Evolutionary conservation across 2,329 filamentous ascomycete genomes (phyloP), one percentile per base, ranked within the genome.

Genomic region (Gnomoniopsis sp.): DNA sequence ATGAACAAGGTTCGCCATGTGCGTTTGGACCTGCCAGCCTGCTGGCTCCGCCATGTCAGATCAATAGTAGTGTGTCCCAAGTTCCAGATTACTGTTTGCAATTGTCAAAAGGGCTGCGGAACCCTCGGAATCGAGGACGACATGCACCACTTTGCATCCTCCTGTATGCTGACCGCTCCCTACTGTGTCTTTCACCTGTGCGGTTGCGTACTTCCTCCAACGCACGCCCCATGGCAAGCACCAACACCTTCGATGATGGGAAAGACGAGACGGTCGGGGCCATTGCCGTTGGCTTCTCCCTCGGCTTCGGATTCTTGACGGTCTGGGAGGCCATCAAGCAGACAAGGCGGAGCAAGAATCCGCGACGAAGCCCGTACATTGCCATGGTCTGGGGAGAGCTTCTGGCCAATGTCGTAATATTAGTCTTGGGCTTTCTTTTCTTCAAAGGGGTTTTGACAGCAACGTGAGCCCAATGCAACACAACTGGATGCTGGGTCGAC

Each of bases 311-410:
- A 0, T 71, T 72, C 55, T 63, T 76, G 10, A 75, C 72, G 1
- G 68, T 69, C 15, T 74, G 74, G 71, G 73, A 73, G 60, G 76
- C 74, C 3, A 68, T 72, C 43, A 75, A 74, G 62, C 76, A 78
- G 57, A 77, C 75, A 1, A 62, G 67, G n/a, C 69, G 72, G 53
- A 71, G 76, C 26, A 66, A 70, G 47, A 59, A 59, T 23, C 57
- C 57, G 14, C 51, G 57, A 0, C 67, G 72, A 23, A 74, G 70
- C 48, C 60, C 67, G 3, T 79, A 79, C 59, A 69, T 78, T 17
- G 72, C 73, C 63, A 77, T 79, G 77, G 67, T 80, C 8, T 80
- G 78, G 77, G 68, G 72, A 17, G 77, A 80, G 55, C 72, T 78
- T 4, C 3, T 69, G 1, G 73, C 73, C 12, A 78, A 75, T 53